Conservation (phyloP, 768 basidiomycete genomes). For the Chalciporus pseudorubinellus region DNA sequence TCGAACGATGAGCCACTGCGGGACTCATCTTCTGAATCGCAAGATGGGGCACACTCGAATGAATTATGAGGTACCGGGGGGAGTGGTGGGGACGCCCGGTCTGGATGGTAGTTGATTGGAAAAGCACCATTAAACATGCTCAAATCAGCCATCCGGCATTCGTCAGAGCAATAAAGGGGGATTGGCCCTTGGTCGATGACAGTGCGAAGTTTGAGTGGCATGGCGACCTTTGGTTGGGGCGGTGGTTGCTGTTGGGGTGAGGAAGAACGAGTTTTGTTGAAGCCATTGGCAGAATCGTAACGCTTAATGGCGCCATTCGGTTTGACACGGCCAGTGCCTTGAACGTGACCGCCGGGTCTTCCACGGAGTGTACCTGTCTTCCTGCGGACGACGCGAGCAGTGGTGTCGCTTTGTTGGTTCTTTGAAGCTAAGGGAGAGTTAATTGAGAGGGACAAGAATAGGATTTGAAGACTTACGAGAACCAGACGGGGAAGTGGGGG, state of each 20-base stretch:
- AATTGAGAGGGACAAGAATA: not conserved
- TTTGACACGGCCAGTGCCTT: constrained; percentile 63
- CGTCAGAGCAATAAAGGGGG: constrained; percentile 81
- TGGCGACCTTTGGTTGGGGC: constrained; percentile 24
- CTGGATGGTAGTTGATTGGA: constrained; percentile 48
- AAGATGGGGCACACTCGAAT: constrained; percentile 22
- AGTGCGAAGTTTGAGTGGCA: constrained; percentile 52
- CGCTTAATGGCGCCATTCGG: constrained; percentile 56
- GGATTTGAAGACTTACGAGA: constrained; percentile 34
- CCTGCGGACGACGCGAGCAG: constrained; percentile 30
- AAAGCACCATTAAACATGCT: constrained; percentile 39
- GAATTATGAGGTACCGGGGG: constrained; percentile 44
- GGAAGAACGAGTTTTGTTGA: constrained; percentile 13
- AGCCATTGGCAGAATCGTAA: constrained; percentile 21
- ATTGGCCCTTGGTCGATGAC: constrained; percentile 80
- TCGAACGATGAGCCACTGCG: constrained; percentile 39
- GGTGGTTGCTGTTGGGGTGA: constrained; percentile 22
- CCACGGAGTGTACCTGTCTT: constrained; percentile 38
- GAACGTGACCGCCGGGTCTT: constrained; percentile 52
- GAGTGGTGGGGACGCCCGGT: constrained; percentile 39
- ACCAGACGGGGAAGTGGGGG: constrained; percentile 38
- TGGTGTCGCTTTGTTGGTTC: constrained; percentile 27
- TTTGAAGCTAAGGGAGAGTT: constrained; percentile 21
- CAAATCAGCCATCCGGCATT: constrained; percentile 64
- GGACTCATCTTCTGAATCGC: constrained; percentile 42